Conservation (phyloP, 2,329 filamentous ascomycete species). For the Botrytis aclada region DNA sequence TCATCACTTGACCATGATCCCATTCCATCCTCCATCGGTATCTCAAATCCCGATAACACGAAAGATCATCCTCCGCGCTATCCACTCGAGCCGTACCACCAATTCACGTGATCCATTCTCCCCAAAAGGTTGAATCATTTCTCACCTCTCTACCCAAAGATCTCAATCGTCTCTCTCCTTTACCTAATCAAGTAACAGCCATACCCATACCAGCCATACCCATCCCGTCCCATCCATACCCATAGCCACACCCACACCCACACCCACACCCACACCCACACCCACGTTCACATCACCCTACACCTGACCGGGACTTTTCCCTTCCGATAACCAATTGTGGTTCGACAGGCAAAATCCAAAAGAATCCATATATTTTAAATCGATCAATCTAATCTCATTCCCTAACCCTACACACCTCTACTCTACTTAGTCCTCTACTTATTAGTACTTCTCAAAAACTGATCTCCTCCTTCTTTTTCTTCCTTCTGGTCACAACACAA, state of each 20-base stretch:
- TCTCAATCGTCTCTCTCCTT: background rate
- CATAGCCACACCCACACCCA: too few species aligned
- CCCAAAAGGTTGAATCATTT: background rate
- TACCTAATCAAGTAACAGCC: background rate
- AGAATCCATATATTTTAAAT: too few species aligned
- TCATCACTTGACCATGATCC: too few species aligned
- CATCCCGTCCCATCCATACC: too few species aligned
- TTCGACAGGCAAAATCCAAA: conserved; percentile 4
- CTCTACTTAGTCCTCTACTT: too few species aligned
- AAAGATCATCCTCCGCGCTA: background rate
- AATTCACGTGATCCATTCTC: background rate
- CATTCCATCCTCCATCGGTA: background rate
- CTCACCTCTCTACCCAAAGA: background rate
- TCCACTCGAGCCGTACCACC: background rate
- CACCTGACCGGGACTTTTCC: background rate
- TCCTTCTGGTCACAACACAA: conserved; percentile 1
- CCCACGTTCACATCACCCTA: too few species aligned
- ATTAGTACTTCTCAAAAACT: background rate
- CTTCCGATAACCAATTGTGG: conserved; percentile 20
- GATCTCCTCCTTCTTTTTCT: background rate
- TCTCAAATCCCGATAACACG: background rate
- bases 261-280: too few species aligned
- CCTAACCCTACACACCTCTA: conserved; percentile 1
- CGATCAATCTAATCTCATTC: conserved; percentile 1
- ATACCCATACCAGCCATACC: background rate